Percentiles rank a stretch among this genome's conserved stretches.
phyloP scores from a whole-genome alignment of 305 asterid genomes.

The Coffea humblotiana region DNA sequence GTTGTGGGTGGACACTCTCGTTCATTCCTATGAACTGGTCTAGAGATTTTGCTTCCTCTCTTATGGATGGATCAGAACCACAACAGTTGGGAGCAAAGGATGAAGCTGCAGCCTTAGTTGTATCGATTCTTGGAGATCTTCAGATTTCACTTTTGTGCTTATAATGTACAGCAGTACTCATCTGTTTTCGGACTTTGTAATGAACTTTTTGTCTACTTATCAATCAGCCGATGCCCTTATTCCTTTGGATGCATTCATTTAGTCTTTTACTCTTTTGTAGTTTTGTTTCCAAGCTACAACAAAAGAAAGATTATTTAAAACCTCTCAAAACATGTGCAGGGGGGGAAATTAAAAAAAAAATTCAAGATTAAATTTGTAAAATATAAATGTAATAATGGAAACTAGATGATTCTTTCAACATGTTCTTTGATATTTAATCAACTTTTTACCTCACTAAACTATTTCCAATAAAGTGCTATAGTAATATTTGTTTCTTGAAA shows the following conservation, averaged over 20 bases:
- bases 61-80: not conserved
- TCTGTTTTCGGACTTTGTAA: not conserved
- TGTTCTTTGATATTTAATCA: too few relatives aligned
- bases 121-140: conserved; percentile 3
- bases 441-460: too few relatives aligned
- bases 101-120: not conserved
- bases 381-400: too few relatives aligned
- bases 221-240: too few relatives aligned
- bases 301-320: too few relatives aligned
- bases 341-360: too few relatives aligned
- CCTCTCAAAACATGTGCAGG: too few relatives aligned
- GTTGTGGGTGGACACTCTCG: conserved; percentile 18
- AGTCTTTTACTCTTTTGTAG: not conserved
- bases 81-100: too few relatives aligned
- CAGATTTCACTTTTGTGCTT: not conserved
- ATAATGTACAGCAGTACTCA: not conserved
- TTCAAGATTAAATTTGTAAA: too few relatives aligned
- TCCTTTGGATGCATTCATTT: not conserved
- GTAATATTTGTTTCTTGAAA: too few relatives aligned
- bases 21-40: not conserved
- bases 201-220: not conserved
- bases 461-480: too few relatives aligned
- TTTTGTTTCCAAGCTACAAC: not conserved
- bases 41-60: not conserved
- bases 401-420: too few relatives aligned